Evolutionary conservation across 257 asterid genomes (phyloP).

Genomic region (Eustoma russellianum): DNA sequence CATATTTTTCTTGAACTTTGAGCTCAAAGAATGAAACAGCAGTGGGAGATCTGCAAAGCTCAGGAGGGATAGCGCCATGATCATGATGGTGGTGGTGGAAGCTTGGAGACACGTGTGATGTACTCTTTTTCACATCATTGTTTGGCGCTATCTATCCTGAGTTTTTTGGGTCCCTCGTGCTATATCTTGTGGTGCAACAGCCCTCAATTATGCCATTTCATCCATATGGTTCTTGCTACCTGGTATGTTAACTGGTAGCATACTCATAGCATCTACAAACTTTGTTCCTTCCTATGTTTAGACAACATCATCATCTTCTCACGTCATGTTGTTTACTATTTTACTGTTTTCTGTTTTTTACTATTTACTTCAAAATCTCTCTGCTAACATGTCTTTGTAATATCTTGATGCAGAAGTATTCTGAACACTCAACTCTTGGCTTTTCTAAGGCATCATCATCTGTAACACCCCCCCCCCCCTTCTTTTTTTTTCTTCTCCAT

Average conservation of each 20-base stretch:
- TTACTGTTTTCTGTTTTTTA: neutral
- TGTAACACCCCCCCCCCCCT: neutral
- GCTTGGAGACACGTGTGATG: neutral
- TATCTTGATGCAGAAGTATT: neutral
- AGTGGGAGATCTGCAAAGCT: slow-evolving; percentile 62
- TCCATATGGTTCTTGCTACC: neutral
- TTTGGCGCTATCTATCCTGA: slow-evolving; percentile 92
- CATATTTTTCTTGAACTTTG: neutral
- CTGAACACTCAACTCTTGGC: neutral
- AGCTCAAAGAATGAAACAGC: slow-evolving; percentile 8
- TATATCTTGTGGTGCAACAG: slow-evolving; percentile 4
- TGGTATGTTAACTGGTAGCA: slow-evolving; percentile 2
- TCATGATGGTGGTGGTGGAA: neutral
- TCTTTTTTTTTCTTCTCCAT: too few species aligned
- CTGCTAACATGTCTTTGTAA: neutral
- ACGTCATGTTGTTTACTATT: slow-evolving; percentile 4
- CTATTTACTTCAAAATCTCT: too few species aligned
- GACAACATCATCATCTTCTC: slow-evolving; percentile 21
- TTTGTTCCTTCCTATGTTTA: neutral
- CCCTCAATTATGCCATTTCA: neutral
- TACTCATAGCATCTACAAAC: slow-evolving; percentile 1
- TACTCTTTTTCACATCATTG: neutral
- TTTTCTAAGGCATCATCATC: neutral
- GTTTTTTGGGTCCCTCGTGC: slow-evolving; percentile 64
- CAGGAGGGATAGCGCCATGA: slow-evolving; percentile 96